Evolutionary conservation across 163 green algal genomes (phyloP), one percentile per base, ranked within the genome.

Genomic region (Chloroidium sp.): DNA sequence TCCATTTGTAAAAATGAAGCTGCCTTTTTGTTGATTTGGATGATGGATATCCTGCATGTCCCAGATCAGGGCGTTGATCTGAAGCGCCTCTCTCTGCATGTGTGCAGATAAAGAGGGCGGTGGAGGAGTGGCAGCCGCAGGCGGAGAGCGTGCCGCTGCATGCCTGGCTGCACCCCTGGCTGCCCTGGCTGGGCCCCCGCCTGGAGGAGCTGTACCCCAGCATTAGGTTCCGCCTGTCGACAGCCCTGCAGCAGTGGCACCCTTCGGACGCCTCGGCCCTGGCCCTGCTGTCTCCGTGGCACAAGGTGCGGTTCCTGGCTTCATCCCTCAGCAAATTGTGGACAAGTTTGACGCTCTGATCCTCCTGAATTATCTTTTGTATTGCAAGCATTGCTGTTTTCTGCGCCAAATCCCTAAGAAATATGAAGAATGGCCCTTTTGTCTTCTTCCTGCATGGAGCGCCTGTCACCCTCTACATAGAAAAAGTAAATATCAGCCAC

Each of bases 91-190:
- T 3, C 76, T 2, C 57, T 69, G 6, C 61, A n/a, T 58, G 78
- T 0, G 8, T 81, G 79, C 89, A 89, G 82, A 85, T 99, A 69
- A 79, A 81, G 60, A 62, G 81, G 14, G 92, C 91, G 62, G 90
- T 98, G 57, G 86, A 92, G 64, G 78, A 81, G 2, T 99, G 95
- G 95, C 92, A 99, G 83, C 95, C 95, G 36, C 84, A 88, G 57
- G 76, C 81, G 4, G 94, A 98, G 86, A 89, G 89, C 6, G 86
- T 96, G 80, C 89, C 95, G 6, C 89, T 98, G 76, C 96, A 99
- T 83, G 87, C 88, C 2, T 99, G 96, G 96, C 85, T 99, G 82
- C 95, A 98, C 85, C 96, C 96, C 61, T 99, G 96, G 96, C 91
- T 99, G 84, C 90, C 91, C 0, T 88, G 88, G 75, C 87, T 99